A percentile compares a stretch with the other conserved stretches of the same genome.
These are phyloP conservation scores for Microbotryomycetes sp. DNA, from an alignment of 1,284 basidiomycete genomes.

Conservation along the genomic window DNA sequence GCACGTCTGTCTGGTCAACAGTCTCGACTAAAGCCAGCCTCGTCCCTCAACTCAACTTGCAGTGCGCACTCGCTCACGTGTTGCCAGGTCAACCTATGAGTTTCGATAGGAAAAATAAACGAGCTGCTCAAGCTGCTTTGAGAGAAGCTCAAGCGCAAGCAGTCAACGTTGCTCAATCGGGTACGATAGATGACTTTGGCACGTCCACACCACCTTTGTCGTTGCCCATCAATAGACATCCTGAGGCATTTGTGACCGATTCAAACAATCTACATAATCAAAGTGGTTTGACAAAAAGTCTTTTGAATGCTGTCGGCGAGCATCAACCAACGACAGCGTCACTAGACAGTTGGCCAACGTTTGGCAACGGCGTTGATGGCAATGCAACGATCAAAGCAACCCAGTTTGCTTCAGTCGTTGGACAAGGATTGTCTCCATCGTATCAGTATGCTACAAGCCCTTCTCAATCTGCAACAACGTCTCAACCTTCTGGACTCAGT, in stretches of 20 bases:
- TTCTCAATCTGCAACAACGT: constrained; percentile 5
- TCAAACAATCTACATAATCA: background rate
- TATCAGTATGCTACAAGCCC: background rate
- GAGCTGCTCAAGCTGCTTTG: constrained; percentile 63
- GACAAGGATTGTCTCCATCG: too few relatives aligned
- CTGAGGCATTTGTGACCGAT: constrained; percentile 5
- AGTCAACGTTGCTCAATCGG: background rate
- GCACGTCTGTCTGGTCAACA: too few relatives aligned
- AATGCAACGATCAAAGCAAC: background rate
- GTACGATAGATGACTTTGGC: background rate
- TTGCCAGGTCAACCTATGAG: constrained; percentile 86
- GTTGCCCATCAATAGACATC: background rate
- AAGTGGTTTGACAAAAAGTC: constrained; percentile 12
- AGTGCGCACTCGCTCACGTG: constrained; percentile 73
- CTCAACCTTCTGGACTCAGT: constrained; percentile 20
- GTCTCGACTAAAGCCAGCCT: too few relatives aligned
- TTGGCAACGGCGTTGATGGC: background rate
- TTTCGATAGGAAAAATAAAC: constrained; percentile 98
- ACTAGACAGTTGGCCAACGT: background rate
- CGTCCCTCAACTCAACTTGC: constrained; percentile 11
- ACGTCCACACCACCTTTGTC: background rate
- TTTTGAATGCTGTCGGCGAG: constrained; percentile 14
- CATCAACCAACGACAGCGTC: background rate
- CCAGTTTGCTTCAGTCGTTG: too few relatives aligned
- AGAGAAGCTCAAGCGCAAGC: constrained; percentile 25